These are phyloP conservation scores for Lathyrus sativus DNA, from an alignment of 306 rosid genomes.

Conservation along the genomic window DNA sequence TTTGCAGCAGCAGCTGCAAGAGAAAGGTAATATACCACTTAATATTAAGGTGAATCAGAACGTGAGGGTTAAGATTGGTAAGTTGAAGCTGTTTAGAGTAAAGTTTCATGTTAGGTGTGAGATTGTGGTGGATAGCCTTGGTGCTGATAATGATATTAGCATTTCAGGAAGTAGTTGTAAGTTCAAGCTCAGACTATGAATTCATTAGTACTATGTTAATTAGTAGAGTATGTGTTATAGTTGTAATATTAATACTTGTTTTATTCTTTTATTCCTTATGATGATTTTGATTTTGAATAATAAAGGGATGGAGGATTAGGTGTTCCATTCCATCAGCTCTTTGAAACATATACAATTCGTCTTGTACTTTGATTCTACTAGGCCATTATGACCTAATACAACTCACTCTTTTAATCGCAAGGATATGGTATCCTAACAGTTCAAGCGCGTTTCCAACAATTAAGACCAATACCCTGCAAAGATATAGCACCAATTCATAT, in stretches of 20 bases:
- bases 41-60: conserved; percentile 66
- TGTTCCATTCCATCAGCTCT: conserved; percentile 21
- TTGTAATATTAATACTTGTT: conserved; percentile 5
- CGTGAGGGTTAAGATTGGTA: conserved; percentile 76
- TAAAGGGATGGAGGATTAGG: conserved; percentile 38
- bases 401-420: conserved; percentile 37
- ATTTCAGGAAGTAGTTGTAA: conserved; percentile 65
- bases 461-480: conserved; percentile 71
- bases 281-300: conserved; percentile 29
- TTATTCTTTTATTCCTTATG: conserved; percentile 17
- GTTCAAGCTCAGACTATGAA: conserved; percentile 66
- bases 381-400: not conserved
- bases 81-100: conserved; percentile 69
- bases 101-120: conserved; percentile 70
- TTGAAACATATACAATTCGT: conserved; percentile 6
- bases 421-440: conserved; percentile 64
- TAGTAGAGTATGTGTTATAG: not conserved
- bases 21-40: conserved; percentile 60
- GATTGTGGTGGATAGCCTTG: conserved; percentile 54
- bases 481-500: conserved; percentile 36
- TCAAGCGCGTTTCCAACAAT: conserved; percentile 59
- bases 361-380: conserved; percentile 28
- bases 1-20: conserved; percentile 44
- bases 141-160: conserved; percentile 43
- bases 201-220: not conserved